Base-by-base conservation (phyloP, 768 basidiomycete genomes). In the Galerina sulciceps region DNA sequence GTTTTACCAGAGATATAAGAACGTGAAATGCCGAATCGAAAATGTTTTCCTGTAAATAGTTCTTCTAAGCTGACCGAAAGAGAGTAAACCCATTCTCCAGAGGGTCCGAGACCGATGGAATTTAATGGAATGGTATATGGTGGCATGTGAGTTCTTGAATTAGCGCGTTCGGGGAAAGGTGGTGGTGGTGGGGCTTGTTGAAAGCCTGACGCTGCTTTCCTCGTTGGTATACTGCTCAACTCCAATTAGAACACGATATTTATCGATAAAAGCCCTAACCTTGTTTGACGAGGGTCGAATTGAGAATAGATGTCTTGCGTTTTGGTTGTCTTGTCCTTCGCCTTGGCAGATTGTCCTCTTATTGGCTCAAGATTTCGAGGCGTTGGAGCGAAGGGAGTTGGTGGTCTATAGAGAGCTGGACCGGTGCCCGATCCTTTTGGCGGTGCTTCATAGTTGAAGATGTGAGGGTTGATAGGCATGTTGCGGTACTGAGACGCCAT, bases 41-140 rank as follows among this genome's bases (percentile, higher is more conserved):
- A 84, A 14, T 74, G 75, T 46, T 81, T 80, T 31, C 89, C 87
- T 20, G 69, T 70, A 67, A 81, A 85, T 36, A 90, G 75, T 61
- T 89, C 87, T 57, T 89, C 85, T 17, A 90, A 79, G 1, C 82
- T 79, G 54, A 89, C 71, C 15, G 78, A 75, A 5, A 90, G 79
- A 0, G 86, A 82, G 72, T 87, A 89, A n/a, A 81, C 75, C 87
- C 88, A 90, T 67, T 89, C 88, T 60, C 81, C 81, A 31, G 79
- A 76, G 41, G 68, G 62, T 23, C 78, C 79, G 59, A 79, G 61
- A 58, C 79, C 73, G 64, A 80, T 69, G 59, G 80, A 69, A 59
- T 68, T 65, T 15, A 83, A 71, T 11, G 80, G 79, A 35, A 79
- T 74, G 6, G 69, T 71, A 53, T 73, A 79, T 8, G 73, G 69